Base-by-base conservation (phyloP, 169 alveolate species). In the Plasmodium fragile region DNA sequence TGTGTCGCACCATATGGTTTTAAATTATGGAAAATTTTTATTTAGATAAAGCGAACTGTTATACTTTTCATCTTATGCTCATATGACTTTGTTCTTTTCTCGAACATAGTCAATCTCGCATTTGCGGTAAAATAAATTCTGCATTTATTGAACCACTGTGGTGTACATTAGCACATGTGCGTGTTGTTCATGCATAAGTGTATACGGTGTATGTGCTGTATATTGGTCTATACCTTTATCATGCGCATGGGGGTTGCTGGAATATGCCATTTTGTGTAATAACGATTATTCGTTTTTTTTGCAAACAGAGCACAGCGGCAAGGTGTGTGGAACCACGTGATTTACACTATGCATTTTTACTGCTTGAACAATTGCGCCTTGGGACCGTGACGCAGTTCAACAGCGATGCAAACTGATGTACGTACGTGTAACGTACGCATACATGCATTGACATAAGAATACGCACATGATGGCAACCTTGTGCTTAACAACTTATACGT, bases 91-190 rank as follows among this genome's bases (percentile, higher is more conserved):
- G 41, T 65, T 65, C 36, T 65, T 65, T 7, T 65, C 36, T 65
- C 36, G 25, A 65, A 65, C 11, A 22, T 65, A 25, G n/a, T 65
- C 3, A 18, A 22, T 28, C 59, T 11, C 59, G 22, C 30, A 65
- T 16, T 65, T 65, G 75, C 41, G 75, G 75, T 65, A 22, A 65
- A 65, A 65, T 65, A 65, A 65, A 65, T 65, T 65, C 75, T 65
- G 36, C n/a, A 22, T 65, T 65, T 65, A 25, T 65, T 65, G 75
- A 65, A 65, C 75, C 75, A 65, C 75, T 10, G 30, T 18, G 75
- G 75, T 25, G 41, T 65, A 65, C 75, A 18, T 6, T 4, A 65
- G 30, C 30, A 25, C 75, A n/a, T 65, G 25, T 22, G 75, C 30
- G 36, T 65, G 41, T 5, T 65, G 36, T 13, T 18, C 36, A 39